Percentiles rank a stretch among this genome's conserved stretches.
Conservation (phyloP, 2,329 filamentous ascomycete genomes). For the Orbilia oligospora region DNA sequence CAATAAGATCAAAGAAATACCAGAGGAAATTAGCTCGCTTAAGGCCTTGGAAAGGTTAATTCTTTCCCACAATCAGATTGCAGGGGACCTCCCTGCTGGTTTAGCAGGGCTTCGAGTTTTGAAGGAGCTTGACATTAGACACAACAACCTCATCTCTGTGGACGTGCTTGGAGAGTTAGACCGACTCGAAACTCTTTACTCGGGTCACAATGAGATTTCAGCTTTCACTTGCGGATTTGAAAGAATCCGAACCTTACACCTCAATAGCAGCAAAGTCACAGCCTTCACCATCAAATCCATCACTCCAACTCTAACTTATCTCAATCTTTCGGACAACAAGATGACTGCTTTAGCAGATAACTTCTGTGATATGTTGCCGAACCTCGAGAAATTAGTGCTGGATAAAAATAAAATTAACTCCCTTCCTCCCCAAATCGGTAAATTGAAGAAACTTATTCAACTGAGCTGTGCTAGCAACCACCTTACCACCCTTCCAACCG, state of each 20-base stretch:
- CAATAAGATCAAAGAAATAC: constrained; percentile 85
- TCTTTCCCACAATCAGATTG: constrained; percentile 93
- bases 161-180: constrained; percentile 88
- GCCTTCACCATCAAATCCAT: constrained; percentile 86
- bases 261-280: constrained; percentile 96
- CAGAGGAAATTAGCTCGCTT: constrained; percentile 82
- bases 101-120: constrained; percentile 82
- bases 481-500: constrained; percentile 83
- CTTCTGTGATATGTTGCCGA: constrained; percentile 87
- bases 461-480: constrained; percentile 95
- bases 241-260: constrained; percentile 83
- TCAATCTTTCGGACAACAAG: constrained; percentile 93
- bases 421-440: constrained; percentile 86
- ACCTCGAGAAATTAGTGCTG: constrained; percentile 86
- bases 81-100: constrained; percentile 79
- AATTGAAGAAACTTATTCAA: constrained; percentile 84
- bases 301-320: constrained; percentile 83
- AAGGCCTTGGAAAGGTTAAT: constrained; percentile 87
- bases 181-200: constrained; percentile 86
- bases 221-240: constrained; percentile 91
- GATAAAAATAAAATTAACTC: constrained; percentile 97
- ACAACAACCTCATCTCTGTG: constrained; percentile 90
- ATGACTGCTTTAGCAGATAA: constrained; percentile 88
- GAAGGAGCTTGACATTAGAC: constrained; percentile 93
- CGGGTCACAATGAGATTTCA: constrained; percentile 93